Evolutionary conservation across 2,329 filamentous ascomycete genomes (phyloP).

Genomic region (Penicillium sp.): DNA sequence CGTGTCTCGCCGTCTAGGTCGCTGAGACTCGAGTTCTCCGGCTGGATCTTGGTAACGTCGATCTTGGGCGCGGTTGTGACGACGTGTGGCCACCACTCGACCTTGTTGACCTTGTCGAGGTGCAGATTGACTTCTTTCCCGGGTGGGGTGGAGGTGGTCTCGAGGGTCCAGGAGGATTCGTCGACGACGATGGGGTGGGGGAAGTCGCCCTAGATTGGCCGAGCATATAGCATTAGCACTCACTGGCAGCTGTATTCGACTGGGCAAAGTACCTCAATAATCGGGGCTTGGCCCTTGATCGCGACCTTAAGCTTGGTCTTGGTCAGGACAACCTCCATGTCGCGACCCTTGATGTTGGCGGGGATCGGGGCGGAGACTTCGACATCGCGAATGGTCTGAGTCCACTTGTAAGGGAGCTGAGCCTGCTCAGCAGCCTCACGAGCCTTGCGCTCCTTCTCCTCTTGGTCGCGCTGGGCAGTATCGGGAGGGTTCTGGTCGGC

Average conservation of each 20-base stretch:
- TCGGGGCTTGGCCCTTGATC: slow-evolving; percentile 84
- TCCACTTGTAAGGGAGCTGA: slow-evolving; percentile 95
- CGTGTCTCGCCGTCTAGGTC: slow-evolving; percentile 95
- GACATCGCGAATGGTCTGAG: slow-evolving; percentile 85
- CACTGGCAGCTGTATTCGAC: too few relatives aligned
- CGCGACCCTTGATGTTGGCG: slow-evolving; percentile 79
- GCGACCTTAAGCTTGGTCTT: slow-evolving; percentile 77
- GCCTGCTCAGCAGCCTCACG: slow-evolving; percentile 87
- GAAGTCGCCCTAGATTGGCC: slow-evolving; percentile 70
- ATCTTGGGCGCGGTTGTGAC: slow-evolving; percentile 85
- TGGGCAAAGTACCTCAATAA: slow-evolving; percentile 68
- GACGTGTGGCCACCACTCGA: slow-evolving; percentile 98
- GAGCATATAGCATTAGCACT: background rate
- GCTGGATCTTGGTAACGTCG: slow-evolving; percentile 92
- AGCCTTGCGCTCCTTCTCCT: slow-evolving; percentile 64
- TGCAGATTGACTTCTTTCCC: slow-evolving; percentile 82
- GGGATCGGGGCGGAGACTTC: slow-evolving; percentile 79
- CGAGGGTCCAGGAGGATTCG: slow-evolving; percentile 93
- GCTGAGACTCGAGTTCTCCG: slow-evolving; percentile 87
- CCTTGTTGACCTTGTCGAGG: slow-evolving; percentile 94
- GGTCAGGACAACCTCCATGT: slow-evolving; percentile 81
- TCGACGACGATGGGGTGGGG: slow-evolving; percentile 78
- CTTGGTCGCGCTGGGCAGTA: slow-evolving; percentile 54
- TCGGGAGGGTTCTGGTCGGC: slow-evolving; percentile 37
- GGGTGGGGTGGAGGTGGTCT: slow-evolving; percentile 59